Evolutionary conservation across 2,329 filamentous ascomycete species (phyloP).

Genomic region (Corynespora cassiicola): DNA sequence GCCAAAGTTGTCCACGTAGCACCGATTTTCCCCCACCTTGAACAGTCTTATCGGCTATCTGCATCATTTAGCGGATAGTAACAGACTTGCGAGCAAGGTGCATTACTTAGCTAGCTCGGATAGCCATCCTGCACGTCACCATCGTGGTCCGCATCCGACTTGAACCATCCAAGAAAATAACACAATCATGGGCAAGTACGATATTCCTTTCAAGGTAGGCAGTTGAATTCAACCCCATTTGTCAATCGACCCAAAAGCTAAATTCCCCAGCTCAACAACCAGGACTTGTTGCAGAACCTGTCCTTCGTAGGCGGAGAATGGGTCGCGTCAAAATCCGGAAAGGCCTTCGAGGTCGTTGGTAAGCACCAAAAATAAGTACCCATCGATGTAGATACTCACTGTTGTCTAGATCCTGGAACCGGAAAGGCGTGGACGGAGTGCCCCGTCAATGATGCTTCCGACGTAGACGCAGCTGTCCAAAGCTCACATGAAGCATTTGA

Average conservation of each 20-base stretch:
- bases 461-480: constrained; percentile 67
- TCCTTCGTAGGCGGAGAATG: constrained; percentile 63
- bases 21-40: too few species aligned
- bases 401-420: constrained; percentile 55
- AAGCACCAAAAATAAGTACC: too few species aligned
- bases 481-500: constrained; percentile 67
- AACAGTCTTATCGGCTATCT: too few species aligned
- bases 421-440: constrained; percentile 57
- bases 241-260: too few species aligned
- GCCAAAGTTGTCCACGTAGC: too few species aligned
- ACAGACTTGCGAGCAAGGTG: too few species aligned
- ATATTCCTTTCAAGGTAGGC: constrained; percentile 56
- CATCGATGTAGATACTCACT: constrained; percentile 13
- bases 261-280: constrained; percentile 56
- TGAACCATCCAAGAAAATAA: neutral
- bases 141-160: too few species aligned
- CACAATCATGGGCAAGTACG: constrained; percentile 22
- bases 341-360: constrained; percentile 64
- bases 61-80: too few species aligned
- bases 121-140: too few species aligned
- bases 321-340: constrained; percentile 62
- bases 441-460: constrained; percentile 59
- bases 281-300: constrained; percentile 60
- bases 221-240: too few species aligned
- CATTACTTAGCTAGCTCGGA: too few species aligned